Percentiles rank a stretch among this genome's conserved stretches.
Evolutionary conservation across 1,284 basidiomycete species (phyloP).

Genomic region (Ustilago trichophora): DNA sequence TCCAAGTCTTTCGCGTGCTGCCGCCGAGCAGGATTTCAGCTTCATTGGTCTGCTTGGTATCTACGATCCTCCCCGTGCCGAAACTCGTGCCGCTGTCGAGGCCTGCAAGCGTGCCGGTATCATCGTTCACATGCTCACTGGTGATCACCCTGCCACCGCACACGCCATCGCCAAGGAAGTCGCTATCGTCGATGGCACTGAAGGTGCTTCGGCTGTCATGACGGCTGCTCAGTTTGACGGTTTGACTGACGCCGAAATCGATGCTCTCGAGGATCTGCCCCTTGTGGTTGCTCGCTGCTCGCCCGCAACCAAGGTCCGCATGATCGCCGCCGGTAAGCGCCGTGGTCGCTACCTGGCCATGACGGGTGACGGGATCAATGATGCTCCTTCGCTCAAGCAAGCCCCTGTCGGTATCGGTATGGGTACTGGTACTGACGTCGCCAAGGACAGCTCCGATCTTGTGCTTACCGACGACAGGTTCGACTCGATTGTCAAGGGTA

Average conservation of each 20-base stretch:
- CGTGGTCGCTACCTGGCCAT: conserved; percentile 49
- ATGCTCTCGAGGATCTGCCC: conserved; percentile 49
- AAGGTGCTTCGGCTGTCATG: conserved; percentile 49
- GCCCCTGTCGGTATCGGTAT: conserved; percentile 73
- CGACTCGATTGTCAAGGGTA: conserved; percentile 57
- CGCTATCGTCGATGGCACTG: conserved; percentile 52
- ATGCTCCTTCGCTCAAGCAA: conserved; percentile 71
- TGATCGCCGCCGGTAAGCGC: conserved; percentile 55
- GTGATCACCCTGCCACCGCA: conserved; percentile 59
- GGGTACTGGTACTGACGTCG: conserved; percentile 78
- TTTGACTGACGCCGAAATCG: conserved; percentile 52
- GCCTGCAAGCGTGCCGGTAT: conserved; percentile 60
- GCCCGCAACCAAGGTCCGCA: conserved; percentile 60
- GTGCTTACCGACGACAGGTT: conserved; percentile 62
- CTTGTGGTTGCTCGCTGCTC: conserved; percentile 60
- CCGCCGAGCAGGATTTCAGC: conserved; percentile 52
- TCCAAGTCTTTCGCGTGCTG: conserved; percentile 41
- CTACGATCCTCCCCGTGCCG: conserved; percentile 60
- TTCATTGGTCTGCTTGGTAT: conserved; percentile 61
- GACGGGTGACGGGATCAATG: conserved; percentile 72
- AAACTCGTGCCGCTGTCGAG: conserved; percentile 56
- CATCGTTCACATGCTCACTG: conserved; percentile 59
- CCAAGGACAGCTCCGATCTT: conserved; percentile 70
- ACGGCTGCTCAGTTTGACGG: conserved; percentile 56
- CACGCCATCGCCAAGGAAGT: conserved; percentile 57